Conservation (phyloP, 2,329 filamentous ascomycete genomes). For the Aspergillus pseudoviridinutans region DNA sequence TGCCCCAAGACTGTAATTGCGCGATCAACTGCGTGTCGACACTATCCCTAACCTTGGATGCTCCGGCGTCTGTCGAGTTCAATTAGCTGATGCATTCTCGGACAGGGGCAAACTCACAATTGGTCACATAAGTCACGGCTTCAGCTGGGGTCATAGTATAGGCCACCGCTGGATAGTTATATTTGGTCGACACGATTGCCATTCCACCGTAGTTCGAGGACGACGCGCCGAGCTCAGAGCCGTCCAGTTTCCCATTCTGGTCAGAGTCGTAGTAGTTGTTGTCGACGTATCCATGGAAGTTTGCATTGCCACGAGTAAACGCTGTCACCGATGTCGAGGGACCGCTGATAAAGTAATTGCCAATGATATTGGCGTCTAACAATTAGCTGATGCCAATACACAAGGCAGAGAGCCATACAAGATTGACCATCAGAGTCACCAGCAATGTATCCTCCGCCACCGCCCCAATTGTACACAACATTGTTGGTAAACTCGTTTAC, state of each 20-base stretch:
- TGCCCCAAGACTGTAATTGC: slow-evolving; percentile 11
- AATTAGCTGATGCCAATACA: background rate
- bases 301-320: slow-evolving; percentile 53
- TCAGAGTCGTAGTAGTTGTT: slow-evolving; percentile 52
- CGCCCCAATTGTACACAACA: slow-evolving; percentile 52
- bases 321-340: slow-evolving; percentile 48
- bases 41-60: slow-evolving; percentile 12
- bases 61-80: slow-evolving; percentile 7
- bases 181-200: slow-evolving; percentile 10
- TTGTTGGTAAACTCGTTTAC: slow-evolving; percentile 52
- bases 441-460: slow-evolving; percentile 53
- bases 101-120: slow-evolving; percentile 5
- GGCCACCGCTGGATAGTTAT: slow-evolving; percentile 11
- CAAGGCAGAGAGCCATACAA: slow-evolving; percentile 9
- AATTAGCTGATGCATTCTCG: too few species aligned
- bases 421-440: slow-evolving; percentile 48
- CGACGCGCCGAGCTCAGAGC: slow-evolving; percentile 19
- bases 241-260: slow-evolving; percentile 48
- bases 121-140: slow-evolving; percentile 9
- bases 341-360: slow-evolving; percentile 56
- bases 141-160: slow-evolving; percentile 6
- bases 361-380: slow-evolving; percentile 48
- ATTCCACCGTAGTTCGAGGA: slow-evolving; percentile 12
- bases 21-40: slow-evolving; percentile 10
- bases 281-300: slow-evolving; percentile 52